Base-by-base conservation (phyloP, 2,329 filamentous ascomycete genomes). In the Camillea tinctor region DNA sequence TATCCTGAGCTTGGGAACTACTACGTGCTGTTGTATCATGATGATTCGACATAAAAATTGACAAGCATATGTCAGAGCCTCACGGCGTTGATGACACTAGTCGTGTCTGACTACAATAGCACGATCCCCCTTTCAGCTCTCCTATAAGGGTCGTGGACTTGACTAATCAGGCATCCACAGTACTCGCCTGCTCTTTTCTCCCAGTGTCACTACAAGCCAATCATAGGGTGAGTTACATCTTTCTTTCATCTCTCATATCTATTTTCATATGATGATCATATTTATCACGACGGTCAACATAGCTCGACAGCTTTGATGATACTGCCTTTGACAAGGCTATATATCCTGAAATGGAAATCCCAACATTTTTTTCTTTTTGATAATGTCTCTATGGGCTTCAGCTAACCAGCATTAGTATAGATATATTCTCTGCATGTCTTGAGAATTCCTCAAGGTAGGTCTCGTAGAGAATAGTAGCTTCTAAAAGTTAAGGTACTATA, bases 21-120 rank as follows among this genome's bases (percentile, higher is more conserved):
- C 55, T 55, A 58, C 22, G 55, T 65, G 62, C 64, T 44, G 13
- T 62, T 71, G 71, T 75, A 77, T 69, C 72, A 87, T 95, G 92
- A 95, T 95, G 91, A 95, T 84, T 76, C 82, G 86, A 92, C 89
- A 85, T 82, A 81, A 26, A 84, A 81, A 89, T 87, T 86, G 92
- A 96, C 92, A 96, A 96, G 92, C 92, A 96, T 96, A 96, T 96
- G 92, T 96, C 92, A 84, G 88, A 96, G 92, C 87, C 83, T 80
- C 65, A 75, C 74, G 74, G 80, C 80, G 62, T 72, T 73, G 77
- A 82, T 74, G 83, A 85, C 69, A 78, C 65, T 57, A 71, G 76
- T 80, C 74, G 71, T 78, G 70, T 77, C 79, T 80, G 79, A 80
- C 64, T 72, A 65, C 69, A 72, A 65, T 67, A 64, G 68, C 60